Evolutionary conservation across 2,329 filamentous ascomycete species (phyloP).

Genomic region (Monilinia laxa): DNA sequence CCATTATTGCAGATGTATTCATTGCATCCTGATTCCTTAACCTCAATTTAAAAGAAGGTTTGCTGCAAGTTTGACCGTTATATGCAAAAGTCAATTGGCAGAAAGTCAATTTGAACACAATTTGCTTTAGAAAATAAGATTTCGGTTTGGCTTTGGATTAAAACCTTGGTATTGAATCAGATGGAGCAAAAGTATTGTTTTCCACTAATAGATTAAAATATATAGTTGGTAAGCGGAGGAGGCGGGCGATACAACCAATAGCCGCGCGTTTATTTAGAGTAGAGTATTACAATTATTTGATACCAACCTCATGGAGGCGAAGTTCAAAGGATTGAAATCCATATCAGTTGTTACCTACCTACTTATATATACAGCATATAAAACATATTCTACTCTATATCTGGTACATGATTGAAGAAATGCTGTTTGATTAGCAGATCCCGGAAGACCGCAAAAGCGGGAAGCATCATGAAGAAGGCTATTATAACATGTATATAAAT

Average conservation of each 20-base stretch:
- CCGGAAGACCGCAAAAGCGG: too few species aligned
- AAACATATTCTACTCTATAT: too few species aligned
- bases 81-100: not conserved
- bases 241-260: not conserved
- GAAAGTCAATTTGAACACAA: not conserved
- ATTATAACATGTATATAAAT: too few species aligned
- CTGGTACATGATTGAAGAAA: too few species aligned
- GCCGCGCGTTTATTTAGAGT: conserved; percentile 7
- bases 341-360: too few species aligned
- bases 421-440: too few species aligned
- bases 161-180: not conserved
- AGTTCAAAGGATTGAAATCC: too few species aligned
- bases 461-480: too few species aligned
- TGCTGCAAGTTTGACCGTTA: too few species aligned
- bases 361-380: too few species aligned
- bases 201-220: not conserved
- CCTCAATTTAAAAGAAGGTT: not conserved
- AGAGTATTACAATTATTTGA: not conserved
- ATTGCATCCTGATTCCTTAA: not conserved
- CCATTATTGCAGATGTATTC: not conserved
- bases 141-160: not conserved
- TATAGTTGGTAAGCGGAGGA: conserved; percentile 1
- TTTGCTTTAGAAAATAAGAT: not conserved
- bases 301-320: not conserved
- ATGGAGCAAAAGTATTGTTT: not conserved